Conservation (phyloP, 2,329 filamentous ascomycete genomes). For the Pseudocercospora macadamiae region DNA sequence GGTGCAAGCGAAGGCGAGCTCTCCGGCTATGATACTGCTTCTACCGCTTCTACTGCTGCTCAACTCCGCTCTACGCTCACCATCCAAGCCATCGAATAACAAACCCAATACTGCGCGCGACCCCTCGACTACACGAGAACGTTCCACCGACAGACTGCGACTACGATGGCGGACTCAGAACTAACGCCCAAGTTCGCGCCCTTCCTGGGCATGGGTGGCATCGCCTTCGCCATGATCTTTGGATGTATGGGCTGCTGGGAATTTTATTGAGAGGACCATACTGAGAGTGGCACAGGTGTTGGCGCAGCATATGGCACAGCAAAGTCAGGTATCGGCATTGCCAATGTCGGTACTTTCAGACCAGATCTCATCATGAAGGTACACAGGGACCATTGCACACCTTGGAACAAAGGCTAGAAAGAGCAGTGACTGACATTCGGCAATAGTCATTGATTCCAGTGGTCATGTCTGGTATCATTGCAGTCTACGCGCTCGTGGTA, state of each 20-base stretch:
- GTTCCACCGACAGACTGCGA: constrained; percentile 2
- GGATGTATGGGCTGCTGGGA: constrained; percentile 64
- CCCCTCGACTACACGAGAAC: neutral
- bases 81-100: neutral
- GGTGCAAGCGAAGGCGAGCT: too few relatives aligned
- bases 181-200: constrained; percentile 79
- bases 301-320: constrained; percentile 87
- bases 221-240: constrained; percentile 81
- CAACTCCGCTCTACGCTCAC: neutral
- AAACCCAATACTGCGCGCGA: neutral
- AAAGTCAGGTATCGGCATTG: constrained; percentile 86
- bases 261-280: constrained; percentile 9
- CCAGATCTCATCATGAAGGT: constrained; percentile 93
- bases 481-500: constrained; percentile 96
- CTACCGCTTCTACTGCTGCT: neutral
- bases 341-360: constrained; percentile 80
- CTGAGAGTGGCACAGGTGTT: constrained; percentile 52
- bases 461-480: constrained; percentile 99
- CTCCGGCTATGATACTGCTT: too few relatives aligned
- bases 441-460: constrained; percentile 78
- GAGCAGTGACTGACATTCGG: constrained; percentile 27
- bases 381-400: constrained; percentile 28
- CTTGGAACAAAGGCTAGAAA: neutral
- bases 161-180: constrained; percentile 54
- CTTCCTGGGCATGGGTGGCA: constrained; percentile 84